Conservation (phyloP, 2,329 filamentous ascomycete genomes). For the Penicillium psychrosexuale region DNA sequence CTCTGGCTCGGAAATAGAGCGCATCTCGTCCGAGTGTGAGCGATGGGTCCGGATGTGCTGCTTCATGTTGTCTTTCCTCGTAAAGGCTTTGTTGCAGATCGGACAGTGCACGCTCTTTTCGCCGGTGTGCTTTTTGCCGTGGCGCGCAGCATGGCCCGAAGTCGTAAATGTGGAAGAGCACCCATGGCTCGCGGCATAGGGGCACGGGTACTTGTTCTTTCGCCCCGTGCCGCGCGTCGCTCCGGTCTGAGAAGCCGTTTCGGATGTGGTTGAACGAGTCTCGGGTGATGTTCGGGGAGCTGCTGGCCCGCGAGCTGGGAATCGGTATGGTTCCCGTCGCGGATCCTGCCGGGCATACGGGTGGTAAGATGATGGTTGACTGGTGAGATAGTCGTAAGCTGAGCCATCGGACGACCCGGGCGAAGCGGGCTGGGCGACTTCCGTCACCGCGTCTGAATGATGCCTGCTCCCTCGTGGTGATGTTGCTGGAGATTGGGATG, state of each 20-base stretch:
- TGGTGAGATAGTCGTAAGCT: constrained; percentile 30
- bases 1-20: constrained; percentile 21
- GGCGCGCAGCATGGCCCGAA: constrained; percentile 64
- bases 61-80: constrained; percentile 68
- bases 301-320: constrained; percentile 23
- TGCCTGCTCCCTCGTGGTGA: constrained; percentile 27
- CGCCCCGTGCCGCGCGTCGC: constrained; percentile 26
- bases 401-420: constrained; percentile 36
- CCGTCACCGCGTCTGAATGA: constrained; percentile 26
- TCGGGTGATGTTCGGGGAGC: constrained; percentile 23
- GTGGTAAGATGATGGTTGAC: constrained; percentile 25
- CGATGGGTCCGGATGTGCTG: constrained; percentile 63
- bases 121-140: constrained; percentile 66
- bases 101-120: constrained; percentile 67
- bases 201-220: constrained; percentile 66
- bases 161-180: constrained; percentile 65
- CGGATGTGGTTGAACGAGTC: constrained; percentile 24
- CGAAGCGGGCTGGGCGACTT: constrained; percentile 27
- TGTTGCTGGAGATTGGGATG: constrained; percentile 26
- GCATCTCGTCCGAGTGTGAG: constrained; percentile 35
- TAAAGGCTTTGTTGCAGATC: constrained; percentile 66
- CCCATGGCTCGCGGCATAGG: constrained; percentile 57
- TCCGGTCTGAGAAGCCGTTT: constrained; percentile 26
- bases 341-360: constrained; percentile 29
- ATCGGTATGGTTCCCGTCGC: constrained; percentile 18